Percentiles rank a stretch among this genome's conserved stretches.
Evolutionary conservation across 805 yeast genomes (phyloP).

Genomic region (Scheffersomyces stipitis): DNA sequence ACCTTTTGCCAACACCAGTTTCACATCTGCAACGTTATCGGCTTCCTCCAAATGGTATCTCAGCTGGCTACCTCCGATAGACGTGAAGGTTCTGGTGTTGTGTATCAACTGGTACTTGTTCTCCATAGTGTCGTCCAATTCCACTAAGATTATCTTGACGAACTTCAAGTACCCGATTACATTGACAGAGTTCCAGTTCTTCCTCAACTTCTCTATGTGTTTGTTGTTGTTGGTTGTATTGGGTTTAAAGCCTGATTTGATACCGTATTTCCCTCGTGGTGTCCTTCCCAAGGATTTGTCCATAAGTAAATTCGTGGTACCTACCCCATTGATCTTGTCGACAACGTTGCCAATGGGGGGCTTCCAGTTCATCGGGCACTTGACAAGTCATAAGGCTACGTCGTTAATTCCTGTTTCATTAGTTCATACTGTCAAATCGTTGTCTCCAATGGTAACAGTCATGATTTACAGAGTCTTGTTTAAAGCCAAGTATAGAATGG

Average conservation of each 20-base stretch:
- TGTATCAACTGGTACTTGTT: constrained; percentile 80
- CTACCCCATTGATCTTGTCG: constrained; percentile 50
- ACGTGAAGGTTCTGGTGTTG: constrained; percentile 29
- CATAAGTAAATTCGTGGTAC: constrained; percentile 46
- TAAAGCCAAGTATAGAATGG: constrained; percentile 52
- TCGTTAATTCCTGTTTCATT: constrained; percentile 88
- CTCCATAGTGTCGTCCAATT: constrained; percentile 77
- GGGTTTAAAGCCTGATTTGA: constrained; percentile 23
- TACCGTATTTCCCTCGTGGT: constrained; percentile 43
- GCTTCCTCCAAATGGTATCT: neutral
- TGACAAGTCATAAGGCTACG: constrained; percentile 90
- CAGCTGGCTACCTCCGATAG: constrained; percentile 21
- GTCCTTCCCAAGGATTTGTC: constrained; percentile 41
- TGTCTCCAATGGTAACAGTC: constrained; percentile 88
- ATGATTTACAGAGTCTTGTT: constrained; percentile 67
- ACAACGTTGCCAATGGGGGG: constrained; percentile 92
- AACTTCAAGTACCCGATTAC: constrained; percentile 81
- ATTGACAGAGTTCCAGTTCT: constrained; percentile 83
- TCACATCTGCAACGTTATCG: neutral
- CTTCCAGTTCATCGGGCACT: constrained; percentile 91
- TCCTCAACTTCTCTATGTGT: constrained; percentile 67
- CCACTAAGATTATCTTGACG: constrained; percentile 74
- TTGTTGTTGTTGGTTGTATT: constrained; percentile 39
- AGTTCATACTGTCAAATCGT: constrained; percentile 91
- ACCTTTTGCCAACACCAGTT: neutral